A percentile compares a stretch with the other conserved stretches of the same genome.
phyloP scores from a whole-genome alignment of 106 monocot species.

The Dactylorhiza incarnata region DNA sequence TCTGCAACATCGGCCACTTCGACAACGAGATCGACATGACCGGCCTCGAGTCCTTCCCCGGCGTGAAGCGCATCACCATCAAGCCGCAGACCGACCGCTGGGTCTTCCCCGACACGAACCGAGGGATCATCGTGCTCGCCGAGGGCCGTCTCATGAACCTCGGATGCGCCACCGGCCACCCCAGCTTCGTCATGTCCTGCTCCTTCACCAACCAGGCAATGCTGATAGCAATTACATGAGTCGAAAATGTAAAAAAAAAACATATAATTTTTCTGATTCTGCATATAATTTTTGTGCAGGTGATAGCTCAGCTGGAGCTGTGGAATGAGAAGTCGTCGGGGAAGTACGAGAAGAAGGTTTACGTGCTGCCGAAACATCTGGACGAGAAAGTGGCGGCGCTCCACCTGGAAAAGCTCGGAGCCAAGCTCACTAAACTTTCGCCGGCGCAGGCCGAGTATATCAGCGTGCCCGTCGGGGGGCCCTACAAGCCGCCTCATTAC shows the following conservation, averaged over 20 bases:
- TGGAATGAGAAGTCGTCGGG: conserved; percentile 53
- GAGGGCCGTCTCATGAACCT: conserved; percentile 30
- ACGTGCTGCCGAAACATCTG: conserved; percentile 54
- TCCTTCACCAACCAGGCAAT: conserved; percentile 23
- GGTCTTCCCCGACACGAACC: conserved; percentile 17
- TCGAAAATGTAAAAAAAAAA: no score
- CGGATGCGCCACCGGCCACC: conserved; percentile 19
- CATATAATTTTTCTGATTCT: no score
- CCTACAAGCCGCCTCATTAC: conserved; percentile 57
- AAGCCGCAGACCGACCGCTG: conserved; percentile 22
- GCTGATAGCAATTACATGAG: no score
- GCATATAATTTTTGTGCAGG: not conserved
- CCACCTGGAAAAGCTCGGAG: conserved; percentile 54
- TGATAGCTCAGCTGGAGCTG: conserved; percentile 27
- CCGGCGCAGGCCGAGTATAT: conserved; percentile 52
- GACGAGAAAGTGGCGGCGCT: conserved; percentile 68
- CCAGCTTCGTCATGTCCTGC: conserved; percentile 35
- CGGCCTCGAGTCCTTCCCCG: conserved; percentile 75
- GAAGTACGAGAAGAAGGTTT: conserved; percentile 68
- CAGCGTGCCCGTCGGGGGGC: conserved; percentile 43
- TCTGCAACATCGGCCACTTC: conserved; percentile 30
- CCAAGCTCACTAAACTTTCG: conserved; percentile 49
- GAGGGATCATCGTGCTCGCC: conserved; percentile 19
- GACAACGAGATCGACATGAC: conserved; percentile 77
- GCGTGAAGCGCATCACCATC: conserved; percentile 20